Percentiles rank a stretch among this genome's conserved stretches.
These are phyloP conservation scores for Kodamaea alishanica DNA, from an alignment of 1,139 yeast genomes.

Conservation along the genomic window DNA sequence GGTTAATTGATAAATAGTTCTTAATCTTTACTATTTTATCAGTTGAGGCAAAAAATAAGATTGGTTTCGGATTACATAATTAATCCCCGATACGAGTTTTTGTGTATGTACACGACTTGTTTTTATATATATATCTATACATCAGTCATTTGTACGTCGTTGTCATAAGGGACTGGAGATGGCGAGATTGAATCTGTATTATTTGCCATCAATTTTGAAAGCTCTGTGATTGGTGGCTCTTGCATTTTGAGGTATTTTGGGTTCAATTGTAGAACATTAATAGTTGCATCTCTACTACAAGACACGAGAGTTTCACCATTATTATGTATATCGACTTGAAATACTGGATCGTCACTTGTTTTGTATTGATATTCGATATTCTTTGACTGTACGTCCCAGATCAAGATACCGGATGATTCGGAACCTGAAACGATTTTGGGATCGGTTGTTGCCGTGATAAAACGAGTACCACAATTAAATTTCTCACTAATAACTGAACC, in stretches of 20 bases:
- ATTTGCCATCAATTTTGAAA: too few relatives aligned
- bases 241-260: conserved; percentile 2
- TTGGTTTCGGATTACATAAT: too few relatives aligned
- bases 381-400: conserved; percentile 78
- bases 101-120: too few relatives aligned
- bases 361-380: conserved; percentile 39
- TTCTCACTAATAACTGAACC: conserved; percentile 38
- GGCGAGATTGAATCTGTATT: too few relatives aligned
- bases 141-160: too few relatives aligned
- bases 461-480: conserved; percentile 48
- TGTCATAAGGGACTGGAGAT: too few relatives aligned
- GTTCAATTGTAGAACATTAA: conserved; percentile 25
- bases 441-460: conserved; percentile 30
- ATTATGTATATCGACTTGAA: conserved; percentile 44
- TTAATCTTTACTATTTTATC: background rate
- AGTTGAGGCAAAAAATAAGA: background rate
- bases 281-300: conserved; percentile 26
- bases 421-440: conserved; percentile 64
- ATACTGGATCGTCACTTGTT: conserved; percentile 36
- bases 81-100: too few relatives aligned
- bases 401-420: conserved; percentile 53
- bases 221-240: too few relatives aligned
- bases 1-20: background rate
- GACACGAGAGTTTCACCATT: conserved; percentile 41
- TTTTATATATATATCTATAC: too few relatives aligned